Conservation (phyloP, 257 asterid species). For the Mitragyna speciosa region DNA sequence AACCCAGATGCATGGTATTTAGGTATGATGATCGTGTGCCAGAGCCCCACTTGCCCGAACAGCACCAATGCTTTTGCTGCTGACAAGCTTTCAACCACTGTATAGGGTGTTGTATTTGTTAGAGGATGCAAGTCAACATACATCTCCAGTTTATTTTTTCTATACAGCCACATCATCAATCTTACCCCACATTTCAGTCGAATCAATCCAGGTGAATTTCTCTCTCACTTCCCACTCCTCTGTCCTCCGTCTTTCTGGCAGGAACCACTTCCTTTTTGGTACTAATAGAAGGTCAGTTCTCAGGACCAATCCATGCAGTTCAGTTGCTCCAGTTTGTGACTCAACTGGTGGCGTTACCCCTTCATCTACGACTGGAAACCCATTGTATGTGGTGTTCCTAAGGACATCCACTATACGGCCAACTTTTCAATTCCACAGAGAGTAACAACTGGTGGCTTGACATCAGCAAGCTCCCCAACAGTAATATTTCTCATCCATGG, state of each 20-base stretch:
- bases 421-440: conserved; percentile 75
- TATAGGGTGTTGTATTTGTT: conserved; percentile 70
- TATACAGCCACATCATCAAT: conserved; percentile 61
- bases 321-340: conserved; percentile 40
- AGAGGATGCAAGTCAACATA: conserved; percentile 76
- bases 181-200: conserved; percentile 70
- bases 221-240: conserved; percentile 86
- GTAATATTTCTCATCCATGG: conserved; percentile 95
- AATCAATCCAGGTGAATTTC: conserved; percentile 63
- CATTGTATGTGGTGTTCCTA: conserved; percentile 76
- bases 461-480: conserved; percentile 77
- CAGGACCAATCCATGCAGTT: conserved; percentile 68
- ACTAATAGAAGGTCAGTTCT: conserved; percentile 72
- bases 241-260: conserved; percentile 59
- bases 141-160: conserved; percentile 75
- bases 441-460: conserved; percentile 60
- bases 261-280: conserved; percentile 78
- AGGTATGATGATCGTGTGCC: conserved; percentile 83
- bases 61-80: conserved; percentile 88
- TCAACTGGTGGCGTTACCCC: conserved; percentile 40
- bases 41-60: conserved; percentile 79
- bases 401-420: conserved; percentile 67
- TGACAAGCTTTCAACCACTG: conserved; percentile 71
- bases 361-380: conserved; percentile 72
- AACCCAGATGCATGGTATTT: conserved; percentile 79